Evolutionary conservation across 495 filamentous ascomycete species (phyloP), one percentile per base, ranked within the genome.

Genomic region (Delitschia confertaspora): DNA sequence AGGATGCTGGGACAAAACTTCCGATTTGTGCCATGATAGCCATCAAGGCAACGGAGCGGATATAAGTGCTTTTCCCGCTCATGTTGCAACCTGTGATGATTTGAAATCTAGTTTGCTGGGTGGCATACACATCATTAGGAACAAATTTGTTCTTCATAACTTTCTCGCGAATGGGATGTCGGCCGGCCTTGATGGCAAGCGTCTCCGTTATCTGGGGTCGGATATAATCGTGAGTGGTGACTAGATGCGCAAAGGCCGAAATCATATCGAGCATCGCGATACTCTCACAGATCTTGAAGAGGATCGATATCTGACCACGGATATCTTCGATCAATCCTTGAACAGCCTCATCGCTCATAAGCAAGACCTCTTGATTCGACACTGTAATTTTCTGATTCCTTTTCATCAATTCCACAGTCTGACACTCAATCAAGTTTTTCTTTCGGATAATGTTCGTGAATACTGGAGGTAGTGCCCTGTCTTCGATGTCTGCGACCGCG

Each of bases 61-160:
- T 93, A 65, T 93, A 96, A 0, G 89, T 96, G 47, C 85, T 69
- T 50, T 95, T 95, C n/a, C 48, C 91, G 55, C 86, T 93, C 93
- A 95, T 96, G 61, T 98, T 98, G 62, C 86, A 91, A 29, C 91
- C 91, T 4, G 91, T 95, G 57, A 98, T 81, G 47, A 96, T 84
- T 47, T 94, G 86, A 60, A 95, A 88, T 6, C 89, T 77, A 23
- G 72, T 74, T 44, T 84, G 77, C 20, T 79, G 66, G 14, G 77
- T 80, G 24, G 86, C 85, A 55, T 86, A 95, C 31, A 83, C 84
- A 42, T 95, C 86, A 51, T 96, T 98, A 0, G 91, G 83, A 23
- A 95, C 68, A 60, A 82, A 96, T 33, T 73, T 76, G 31, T 61
- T 70, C 9, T 51, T 62, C 38, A 74, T 69, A 32, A 88, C 79